Base-by-base conservation (phyloP, 352 stramenopile genomes). In the Stramenopiles sp. region DNA sequence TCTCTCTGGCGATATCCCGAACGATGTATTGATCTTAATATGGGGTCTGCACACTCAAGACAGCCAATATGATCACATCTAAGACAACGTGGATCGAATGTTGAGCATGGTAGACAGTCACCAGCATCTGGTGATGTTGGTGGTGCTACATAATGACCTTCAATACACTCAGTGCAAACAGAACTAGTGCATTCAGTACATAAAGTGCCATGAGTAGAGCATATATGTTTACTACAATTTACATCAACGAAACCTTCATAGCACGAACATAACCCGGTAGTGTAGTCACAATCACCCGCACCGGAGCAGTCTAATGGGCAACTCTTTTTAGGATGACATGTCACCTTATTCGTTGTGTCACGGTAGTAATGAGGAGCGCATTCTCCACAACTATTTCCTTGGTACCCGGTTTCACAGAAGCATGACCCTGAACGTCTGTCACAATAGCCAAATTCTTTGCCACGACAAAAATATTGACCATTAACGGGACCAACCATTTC, bases 401-500 rank as follows among this genome's bases (percentile, higher is more conserved):
- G n/a, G 15, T 32, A 32, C 26, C 26, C 26, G n/a, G n/a, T 15
- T n/a, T n/a, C n/a, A 15, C 26, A 32, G 15, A n/a, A 32, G 26
- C 26, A 32, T 32, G 26, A n/a, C 15, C 26, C 26, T 15, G 26
- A n/a, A n/a, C 26, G n/a, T n/a, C 26, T n/a, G 26, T 32, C 26
- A 15, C 26, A 32, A 15, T 32, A 32, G n/a, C 26, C 26, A 15
- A 15, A n/a, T 32, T 32, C 26, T 32, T n/a, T 15, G 15, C 10
- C n/a, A n/a, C 10, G n/a, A 32, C 26, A 32, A 32, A 32, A 32
- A 32, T 32, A 32, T n/a, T n/a, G n/a, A n/a, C n/a, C n/a, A n/a
- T n/a, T n/a, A n/a, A n/a, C n/a, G n/a, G n/a, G n/a, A n/a, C n/a
- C n/a, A n/a, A n/a, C n/a, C n/a, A n/a, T n/a, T n/a, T n/a, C n/a